Evolutionary conservation across 305 asterid species (phyloP).

Genomic region (Fraxinus paxiana): DNA sequence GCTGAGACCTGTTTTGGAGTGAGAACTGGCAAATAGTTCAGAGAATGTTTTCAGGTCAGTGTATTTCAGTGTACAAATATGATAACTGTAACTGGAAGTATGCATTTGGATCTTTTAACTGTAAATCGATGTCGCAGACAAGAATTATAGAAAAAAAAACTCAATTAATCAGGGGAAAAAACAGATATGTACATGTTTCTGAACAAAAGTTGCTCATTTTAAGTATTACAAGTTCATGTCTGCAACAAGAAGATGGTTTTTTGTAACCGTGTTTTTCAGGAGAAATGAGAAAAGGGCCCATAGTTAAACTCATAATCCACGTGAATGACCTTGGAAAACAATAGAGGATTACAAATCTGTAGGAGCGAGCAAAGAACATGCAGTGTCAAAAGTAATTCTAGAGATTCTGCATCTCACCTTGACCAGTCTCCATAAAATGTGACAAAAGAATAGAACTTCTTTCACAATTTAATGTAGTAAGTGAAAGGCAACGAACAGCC

Average conservation of each 20-base stretch:
- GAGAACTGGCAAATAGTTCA: conserved; percentile 50
- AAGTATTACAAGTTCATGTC: neutral
- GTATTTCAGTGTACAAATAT: neutral
- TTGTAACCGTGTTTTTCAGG: neutral
- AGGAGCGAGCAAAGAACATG: conserved; percentile 15
- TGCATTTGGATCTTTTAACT: neutral
- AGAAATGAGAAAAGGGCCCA: conserved; percentile 4
- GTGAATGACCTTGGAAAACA: neutral
- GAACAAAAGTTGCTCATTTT: conserved; percentile 7
- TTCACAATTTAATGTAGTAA: conserved; percentile 68
- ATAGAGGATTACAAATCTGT: neutral
- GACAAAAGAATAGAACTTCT: conserved; percentile 70
- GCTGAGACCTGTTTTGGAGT: conserved; percentile 70
- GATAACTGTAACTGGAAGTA: neutral
- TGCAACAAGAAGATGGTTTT: neutral
- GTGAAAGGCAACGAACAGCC: conserved; percentile 86
- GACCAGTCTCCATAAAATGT: conserved; percentile 66
- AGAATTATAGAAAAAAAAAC: neutral
- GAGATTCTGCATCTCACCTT: conserved; percentile 47
- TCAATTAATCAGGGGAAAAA: neutral
- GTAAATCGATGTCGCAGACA: neutral
- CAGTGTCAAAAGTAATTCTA: neutral
- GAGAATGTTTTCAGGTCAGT: conserved; percentile 25
- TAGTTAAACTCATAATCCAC: neutral
- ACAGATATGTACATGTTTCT: neutral